These are phyloP conservation scores for Thermomyces lanuginosus DNA, from an alignment of 2,329 filamentous ascomycete species.

Conservation along the genomic window DNA sequence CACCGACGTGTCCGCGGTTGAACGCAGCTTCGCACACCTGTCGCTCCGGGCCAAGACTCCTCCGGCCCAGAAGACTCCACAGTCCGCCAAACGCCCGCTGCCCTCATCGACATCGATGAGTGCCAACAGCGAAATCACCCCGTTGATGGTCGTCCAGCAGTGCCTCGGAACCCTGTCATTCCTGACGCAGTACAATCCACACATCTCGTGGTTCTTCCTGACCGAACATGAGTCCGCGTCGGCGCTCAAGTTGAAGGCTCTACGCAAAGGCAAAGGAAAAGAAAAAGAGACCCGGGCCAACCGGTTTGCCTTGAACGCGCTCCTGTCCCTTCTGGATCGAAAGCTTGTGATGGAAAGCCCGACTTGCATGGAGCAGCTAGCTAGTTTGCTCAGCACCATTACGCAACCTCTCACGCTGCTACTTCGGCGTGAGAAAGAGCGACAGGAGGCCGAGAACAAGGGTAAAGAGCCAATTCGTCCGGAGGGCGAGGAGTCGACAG, in stretches of 20 bases:
- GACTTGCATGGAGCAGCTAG: constrained; percentile 87
- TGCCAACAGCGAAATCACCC: constrained; percentile 74
- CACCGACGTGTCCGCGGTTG: constrained; percentile 78
- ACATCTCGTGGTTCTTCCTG: constrained; percentile 81
- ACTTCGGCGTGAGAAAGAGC: constrained; percentile 72
- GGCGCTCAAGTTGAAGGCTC: constrained; percentile 58
- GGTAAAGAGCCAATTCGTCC: constrained; percentile 20
- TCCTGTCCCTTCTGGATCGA: constrained; percentile 78
- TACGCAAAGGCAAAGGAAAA: constrained; percentile 75
- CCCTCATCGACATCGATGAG: constrained; percentile 40
- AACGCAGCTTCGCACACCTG: constrained; percentile 85
- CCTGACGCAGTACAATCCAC: constrained; percentile 66
- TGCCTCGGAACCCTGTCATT: constrained; percentile 75
- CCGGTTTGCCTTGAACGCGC: constrained; percentile 81
- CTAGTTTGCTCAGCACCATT: constrained; percentile 70
- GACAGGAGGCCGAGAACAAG: constrained; percentile 29
- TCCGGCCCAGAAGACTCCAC: constrained; percentile 64
- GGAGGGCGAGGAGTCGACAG: constrained; percentile 13
- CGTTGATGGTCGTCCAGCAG: constrained; percentile 88
- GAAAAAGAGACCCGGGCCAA: constrained; percentile 72
- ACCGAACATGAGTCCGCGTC: constrained; percentile 77
- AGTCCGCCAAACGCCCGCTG: constrained; percentile 57
- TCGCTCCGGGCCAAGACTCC: constrained; percentile 79
- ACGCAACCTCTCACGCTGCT: constrained; percentile 71
- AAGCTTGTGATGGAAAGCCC: constrained; percentile 93